These are phyloP conservation scores for Malassezia dermatis DNA, from an alignment of 1,284 basidiomycete genomes.

Conservation along the genomic window DNA sequence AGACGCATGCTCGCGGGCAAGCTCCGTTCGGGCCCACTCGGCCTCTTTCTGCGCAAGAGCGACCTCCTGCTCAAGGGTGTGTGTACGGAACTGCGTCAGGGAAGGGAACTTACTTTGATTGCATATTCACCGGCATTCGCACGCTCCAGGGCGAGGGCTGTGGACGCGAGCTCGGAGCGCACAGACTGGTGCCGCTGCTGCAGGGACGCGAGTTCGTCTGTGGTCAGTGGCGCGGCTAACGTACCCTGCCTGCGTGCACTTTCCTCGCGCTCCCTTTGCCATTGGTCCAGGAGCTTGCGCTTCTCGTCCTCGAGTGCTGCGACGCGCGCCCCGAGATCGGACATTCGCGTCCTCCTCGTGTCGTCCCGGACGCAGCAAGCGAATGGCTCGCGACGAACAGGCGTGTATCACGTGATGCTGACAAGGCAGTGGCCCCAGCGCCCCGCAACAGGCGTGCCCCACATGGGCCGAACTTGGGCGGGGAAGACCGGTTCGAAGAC, in stretches of 20 bases:
- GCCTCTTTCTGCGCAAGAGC: slow-evolving; percentile 61
- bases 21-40: slow-evolving; percentile 52
- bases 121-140: slow-evolving; percentile 31
- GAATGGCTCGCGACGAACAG: not conserved
- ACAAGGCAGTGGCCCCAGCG: slow-evolving; percentile 3
- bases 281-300: slow-evolving; percentile 35
- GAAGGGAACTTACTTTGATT: slow-evolving; percentile 19
- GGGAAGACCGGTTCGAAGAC: not conserved
- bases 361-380: not conserved
- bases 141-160: slow-evolving; percentile 30
- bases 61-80: slow-evolving; percentile 67
- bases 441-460: not conserved
- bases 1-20: slow-evolving; percentile 27
- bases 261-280: slow-evolving; percentile 39
- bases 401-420: not conserved
- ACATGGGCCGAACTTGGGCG: not conserved
- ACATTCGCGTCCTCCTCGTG: slow-evolving; percentile 12
- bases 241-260: slow-evolving; percentile 24
- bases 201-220: slow-evolving; percentile 31
- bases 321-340: slow-evolving; percentile 16
- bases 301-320: slow-evolving; percentile 36
- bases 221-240: not conserved
- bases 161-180: slow-evolving; percentile 29
- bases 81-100: slow-evolving; percentile 61
- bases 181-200: slow-evolving; percentile 25